A percentile compares a stretch with the other conserved stretches of the same genome.
phyloP scores from a whole-genome alignment of 495 filamentous ascomycete genomes.

The Coniosporium apollinis region DNA sequence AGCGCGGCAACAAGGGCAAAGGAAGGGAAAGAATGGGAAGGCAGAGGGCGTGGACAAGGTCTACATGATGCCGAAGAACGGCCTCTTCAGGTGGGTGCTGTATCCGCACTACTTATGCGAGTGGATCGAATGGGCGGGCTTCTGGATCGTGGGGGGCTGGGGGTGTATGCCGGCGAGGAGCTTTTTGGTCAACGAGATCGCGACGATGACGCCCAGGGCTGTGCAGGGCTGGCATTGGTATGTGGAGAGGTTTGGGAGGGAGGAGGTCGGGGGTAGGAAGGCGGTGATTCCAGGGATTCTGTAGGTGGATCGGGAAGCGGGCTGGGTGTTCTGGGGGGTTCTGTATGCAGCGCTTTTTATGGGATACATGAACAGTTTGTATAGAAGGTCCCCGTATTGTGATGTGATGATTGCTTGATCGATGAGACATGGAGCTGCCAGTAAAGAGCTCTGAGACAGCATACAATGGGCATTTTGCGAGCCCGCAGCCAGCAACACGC shows the following conservation, averaged over 20 bases:
- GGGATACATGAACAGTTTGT: no score
- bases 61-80: conserved; percentile 72
- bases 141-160: conserved; percentile 49
- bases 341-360: no score
- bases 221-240: conserved; percentile 79
- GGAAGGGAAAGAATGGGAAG: conserved; percentile 23
- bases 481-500: no score
- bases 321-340: no score
- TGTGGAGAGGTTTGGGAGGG: conserved; percentile 64
- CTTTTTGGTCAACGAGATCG: conserved; percentile 75
- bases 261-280: conserved; percentile 54
- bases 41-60: conserved; percentile 48
- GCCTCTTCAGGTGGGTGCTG: conserved; percentile 65
- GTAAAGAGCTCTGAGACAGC: no score
- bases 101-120: conserved; percentile 89
- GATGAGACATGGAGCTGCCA: no score
- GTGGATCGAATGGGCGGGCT: conserved; percentile 93
- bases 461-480: no score
- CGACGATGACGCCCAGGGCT: conserved; percentile 81
- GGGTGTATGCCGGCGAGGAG: conserved; percentile 49
- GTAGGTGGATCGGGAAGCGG: no score
- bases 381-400: no score
- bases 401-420: no score
- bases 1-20: conserved; percentile 15
- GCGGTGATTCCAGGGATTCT: conserved; percentile 70